Evolutionary conservation across 768 basidiomycete species (phyloP), one percentile per base, ranked within the genome.

Genomic region (Tubosaeta sp.): DNA sequence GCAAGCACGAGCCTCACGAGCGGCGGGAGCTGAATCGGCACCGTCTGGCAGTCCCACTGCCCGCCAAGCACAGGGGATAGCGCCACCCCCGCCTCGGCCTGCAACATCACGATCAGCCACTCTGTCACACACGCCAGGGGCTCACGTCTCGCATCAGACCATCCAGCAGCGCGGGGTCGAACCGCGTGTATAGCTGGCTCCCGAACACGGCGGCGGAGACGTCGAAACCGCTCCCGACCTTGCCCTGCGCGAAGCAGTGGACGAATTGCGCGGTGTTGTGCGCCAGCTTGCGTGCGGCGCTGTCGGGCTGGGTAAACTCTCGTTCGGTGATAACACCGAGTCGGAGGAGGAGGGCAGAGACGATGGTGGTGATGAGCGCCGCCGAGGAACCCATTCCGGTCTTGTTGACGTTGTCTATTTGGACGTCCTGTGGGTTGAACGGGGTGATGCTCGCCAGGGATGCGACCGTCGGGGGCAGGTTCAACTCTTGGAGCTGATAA

Each of bases 341-440:
- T 60, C 91, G 90, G 24, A 92, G 71, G 24, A 97, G 80, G 30
- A 99, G 78, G 2, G 84, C 86, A 39, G 90, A 84, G 45, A 93
- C 87, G 52, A 98, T 81, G 39, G 95, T 95, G 2, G 96, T 97
- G 66, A 97, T 96, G 56, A 99, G 80, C 0, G 96, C 93, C 6
- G 96, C 96, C 3, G 94, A 96, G 6, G 94, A 97, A 35, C 96
- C 96, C 43, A 98, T 82, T 9, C 96, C 96, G 0, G 96, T 98
- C 73, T 99, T 99, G 78, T 97, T 94, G n/a, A 95, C 94, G 44
- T 90, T 73, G 1, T 77, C 71, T 32, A 99, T 75, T 1, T 69
- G 71, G 43, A 87, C 85, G 49, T 83, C 80, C 14, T 89, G 84
- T 22, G 77, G 74, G 29, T 73, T 75, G 73, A 98, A 97, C 0